A percentile compares a stretch with the other conserved stretches of the same genome.
phyloP scores from a whole-genome alignment of 1,284 basidiomycete species.

The Apiotrichum gracile region DNA sequence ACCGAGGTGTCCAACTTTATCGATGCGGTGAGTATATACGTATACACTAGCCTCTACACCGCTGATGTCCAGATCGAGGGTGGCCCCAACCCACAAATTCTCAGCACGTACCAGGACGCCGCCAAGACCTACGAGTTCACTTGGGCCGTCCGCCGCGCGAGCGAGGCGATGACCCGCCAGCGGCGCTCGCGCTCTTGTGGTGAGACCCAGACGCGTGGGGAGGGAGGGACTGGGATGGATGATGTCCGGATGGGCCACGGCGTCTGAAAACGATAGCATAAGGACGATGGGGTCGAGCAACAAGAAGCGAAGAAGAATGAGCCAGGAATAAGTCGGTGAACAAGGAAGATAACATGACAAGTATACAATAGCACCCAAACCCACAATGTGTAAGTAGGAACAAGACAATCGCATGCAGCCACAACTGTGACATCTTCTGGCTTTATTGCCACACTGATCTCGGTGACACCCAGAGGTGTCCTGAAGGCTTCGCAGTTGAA shows the following conservation, averaged over 20 bases:
- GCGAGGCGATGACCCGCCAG: conserved; percentile 24
- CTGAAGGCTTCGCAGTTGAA: too few relatives aligned
- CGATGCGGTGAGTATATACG: conserved; percentile 29
- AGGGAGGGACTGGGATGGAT: neutral
- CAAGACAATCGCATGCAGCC: too few relatives aligned
- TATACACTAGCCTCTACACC: neutral
- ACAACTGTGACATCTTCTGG: too few relatives aligned
- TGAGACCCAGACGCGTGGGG: neutral
- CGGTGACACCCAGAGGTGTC: too few relatives aligned
- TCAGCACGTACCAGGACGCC: conserved; percentile 59
- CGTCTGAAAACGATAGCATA: too few relatives aligned
- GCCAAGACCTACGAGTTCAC: conserved; percentile 69
- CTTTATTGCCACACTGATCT: too few relatives aligned
- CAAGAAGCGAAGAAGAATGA: too few relatives aligned
- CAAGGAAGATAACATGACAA: too few relatives aligned
- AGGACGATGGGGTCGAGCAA: too few relatives aligned
- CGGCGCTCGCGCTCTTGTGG: conserved; percentile 6
- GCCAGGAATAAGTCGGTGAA: too few relatives aligned
- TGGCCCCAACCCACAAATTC: conserved; percentile 33
- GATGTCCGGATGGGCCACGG: conserved; percentile 1
- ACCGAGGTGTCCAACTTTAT: conserved; percentile 48
- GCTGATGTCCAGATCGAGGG: conserved; percentile 36
- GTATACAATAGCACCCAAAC: too few relatives aligned
- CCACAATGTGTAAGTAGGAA: too few relatives aligned
- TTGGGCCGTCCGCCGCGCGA: conserved; percentile 32